Conservation (phyloP, 1,139 yeast species). For the Arxiozyma telluris region DNA sequence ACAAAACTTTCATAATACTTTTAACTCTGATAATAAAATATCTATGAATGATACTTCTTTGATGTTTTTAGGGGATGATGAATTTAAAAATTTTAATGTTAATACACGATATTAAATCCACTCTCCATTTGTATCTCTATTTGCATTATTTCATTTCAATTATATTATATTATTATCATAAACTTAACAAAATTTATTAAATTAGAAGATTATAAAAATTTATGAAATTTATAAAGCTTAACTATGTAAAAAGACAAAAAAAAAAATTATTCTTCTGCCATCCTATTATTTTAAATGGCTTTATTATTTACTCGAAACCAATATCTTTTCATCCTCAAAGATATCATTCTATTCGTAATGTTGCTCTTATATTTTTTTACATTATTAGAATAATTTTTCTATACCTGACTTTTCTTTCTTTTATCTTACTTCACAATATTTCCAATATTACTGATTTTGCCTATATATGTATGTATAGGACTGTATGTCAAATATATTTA, state of each 20-base stretch:
- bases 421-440: background rate
- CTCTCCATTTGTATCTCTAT: background rate
- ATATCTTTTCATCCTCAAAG: background rate
- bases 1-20: constrained; percentile 2
- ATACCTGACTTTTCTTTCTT: background rate
- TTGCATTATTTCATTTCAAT: background rate
- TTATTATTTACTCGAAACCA: too few relatives aligned
- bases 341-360: background rate
- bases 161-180: background rate
- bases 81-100: constrained; percentile 4
- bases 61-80: constrained; percentile 5
- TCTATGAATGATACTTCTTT: constrained; percentile 1
- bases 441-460: background rate
- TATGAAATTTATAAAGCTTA: background rate
- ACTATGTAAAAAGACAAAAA: background rate
- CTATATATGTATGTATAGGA: too few relatives aligned
- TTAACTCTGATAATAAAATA: background rate
- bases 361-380: background rate
- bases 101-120: background rate
- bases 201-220: background rate
- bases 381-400: background rate
- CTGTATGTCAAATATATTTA: background rate
- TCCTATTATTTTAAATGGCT: background rate
- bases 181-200: background rate
- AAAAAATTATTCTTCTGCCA: background rate